Base-by-base conservation (phyloP, 768 basidiomycete species). In the Lepiota subincarnata region DNA sequence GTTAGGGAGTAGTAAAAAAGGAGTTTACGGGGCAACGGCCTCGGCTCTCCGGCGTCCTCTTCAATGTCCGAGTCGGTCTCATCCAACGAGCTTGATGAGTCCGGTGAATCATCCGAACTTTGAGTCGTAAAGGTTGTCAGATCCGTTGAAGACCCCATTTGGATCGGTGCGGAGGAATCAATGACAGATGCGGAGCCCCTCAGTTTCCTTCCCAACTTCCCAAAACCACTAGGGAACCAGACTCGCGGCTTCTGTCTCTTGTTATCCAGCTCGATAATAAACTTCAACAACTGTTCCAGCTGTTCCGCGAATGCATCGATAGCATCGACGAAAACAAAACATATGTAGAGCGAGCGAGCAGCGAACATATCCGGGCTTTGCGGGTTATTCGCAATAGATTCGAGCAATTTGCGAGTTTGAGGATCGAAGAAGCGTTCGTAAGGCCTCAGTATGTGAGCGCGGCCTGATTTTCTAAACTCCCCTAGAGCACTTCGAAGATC, bases 311-410 rank as follows among this genome's bases (percentile, higher is more conserved):
- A 76, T 1, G 69, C 68, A 19, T 76, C 70, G 8, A 78, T 57
- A 24, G 72, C 67, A 52, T 73, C 73, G 36, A 70, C 69, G 60
- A 75, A 77, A 1, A 77, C 74, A 50, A 77, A 77, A 42, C 74
- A 75, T 12, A 73, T 64, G 50, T 72, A 78, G 2, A 78, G 64
- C 2, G 77, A 74, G 28, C 75, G 76, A 47, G 72, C 71, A 49
- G 74, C 68, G 53, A 76, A 78, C 60, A 69, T 67, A 39, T 71
- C 70, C 26, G 57, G 41, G 10, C 56, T 55, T 34, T 62, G 60
- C 13, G 31, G 31, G 7, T 31, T 31, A 3, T 31, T 31, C 7
- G 31, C 7, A 11, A 31, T 31, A 31, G 31, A 31, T 11, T 31
- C 31, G 31, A 67, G 31, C 42, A 73, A 52, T 51, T 53, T 53